Base-by-base conservation (phyloP, 1,284 basidiomycete species). In the Ceratobasidium sp. region DNA sequence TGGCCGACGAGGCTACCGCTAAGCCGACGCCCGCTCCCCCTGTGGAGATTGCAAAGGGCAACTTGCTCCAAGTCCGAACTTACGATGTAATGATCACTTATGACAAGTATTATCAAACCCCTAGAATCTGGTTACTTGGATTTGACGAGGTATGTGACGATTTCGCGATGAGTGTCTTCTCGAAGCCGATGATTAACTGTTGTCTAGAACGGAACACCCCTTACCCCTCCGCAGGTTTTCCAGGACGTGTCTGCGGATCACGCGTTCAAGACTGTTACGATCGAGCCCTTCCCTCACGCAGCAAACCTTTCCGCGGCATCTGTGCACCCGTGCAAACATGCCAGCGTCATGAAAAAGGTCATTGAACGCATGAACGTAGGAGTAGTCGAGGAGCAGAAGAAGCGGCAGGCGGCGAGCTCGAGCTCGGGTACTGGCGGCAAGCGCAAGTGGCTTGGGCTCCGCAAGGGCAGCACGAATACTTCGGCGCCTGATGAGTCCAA, bases 71-170 rank as follows among this genome's bases (percentile, higher is more conserved):
- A 84, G 94, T 99, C 54, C 88, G 96, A 78, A 99, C 96, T 25
- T 99, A 99, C 84, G 97, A 99, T 82, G 97, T 98, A 79, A 94
- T 98, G 88, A 99, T 99, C 83, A 95, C 94, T 46, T 99, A 99
- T 83, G 96, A 99, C 86, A 99, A 99, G 84, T 96, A 95, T 81
- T 97, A 97, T 81, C 95, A 97, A 81, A 97, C 95, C 18, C 95
- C 95, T 30, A 88, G 95, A 76, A 92, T 96, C 80, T 97, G 95
- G 95, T 82, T 98, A 73, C 87, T 95, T 76, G 95, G 95, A 14
- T 97, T 96, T 79, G 94, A 96, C 79, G 95, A 97, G 87, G 94
- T 92, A 76, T 73, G 83, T 78, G 28, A 33, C 44, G 42, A 11
- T 53, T 48, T 76, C 78, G 53, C 76, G 74, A 77, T 42, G 8